A percentile compares a stretch with the other conserved stretches of the same genome.
phyloP scores from a whole-genome alignment of 2,329 filamentous ascomycete genomes.

The Xylaria sp. region DNA sequence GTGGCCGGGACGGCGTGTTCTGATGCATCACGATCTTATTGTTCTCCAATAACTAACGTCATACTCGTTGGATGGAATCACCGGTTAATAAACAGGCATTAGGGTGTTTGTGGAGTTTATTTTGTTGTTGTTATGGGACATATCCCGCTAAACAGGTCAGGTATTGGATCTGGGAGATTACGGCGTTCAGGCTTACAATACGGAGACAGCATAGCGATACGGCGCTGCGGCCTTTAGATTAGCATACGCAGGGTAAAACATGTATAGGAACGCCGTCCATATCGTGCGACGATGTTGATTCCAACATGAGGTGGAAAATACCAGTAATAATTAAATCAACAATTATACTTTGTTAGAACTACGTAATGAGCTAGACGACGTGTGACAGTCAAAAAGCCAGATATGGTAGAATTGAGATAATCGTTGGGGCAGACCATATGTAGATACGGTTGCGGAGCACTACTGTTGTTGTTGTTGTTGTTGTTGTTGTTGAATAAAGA shows the following conservation, averaged over 20 bases:
- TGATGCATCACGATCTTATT: conserved; percentile 7
- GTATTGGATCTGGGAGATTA: conserved; percentile 15
- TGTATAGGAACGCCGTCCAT: conserved; percentile 11
- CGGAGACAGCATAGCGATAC: conserved; percentile 25
- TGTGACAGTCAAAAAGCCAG: neutral
- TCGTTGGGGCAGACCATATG: neutral
- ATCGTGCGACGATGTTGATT: conserved; percentile 8
- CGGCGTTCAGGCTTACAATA: conserved; percentile 29
- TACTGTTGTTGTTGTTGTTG: too few relatives aligned
- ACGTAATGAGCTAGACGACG: neutral
- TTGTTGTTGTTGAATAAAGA: too few relatives aligned
- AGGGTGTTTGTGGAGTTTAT: conserved; percentile 14
- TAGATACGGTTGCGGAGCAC: neutral
- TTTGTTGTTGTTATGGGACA: conserved; percentile 23
- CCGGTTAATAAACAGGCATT: conserved; percentile 22
- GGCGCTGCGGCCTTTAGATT: conserved; percentile 15
- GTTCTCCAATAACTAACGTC: conserved; percentile 18
- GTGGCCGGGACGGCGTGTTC: neutral
- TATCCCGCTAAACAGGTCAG: conserved; percentile 20
- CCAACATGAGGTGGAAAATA: neutral
- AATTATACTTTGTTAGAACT: neutral
- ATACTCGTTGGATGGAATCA: conserved; percentile 12
- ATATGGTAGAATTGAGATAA: neutral
- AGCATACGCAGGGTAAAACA: conserved; percentile 26
- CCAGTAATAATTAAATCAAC: neutral